A percentile compares a stretch with the other conserved stretches of the same genome.
phyloP scores from a whole-genome alignment of 1,284 basidiomycete genomes.

The Trichosporon faecale region DNA sequence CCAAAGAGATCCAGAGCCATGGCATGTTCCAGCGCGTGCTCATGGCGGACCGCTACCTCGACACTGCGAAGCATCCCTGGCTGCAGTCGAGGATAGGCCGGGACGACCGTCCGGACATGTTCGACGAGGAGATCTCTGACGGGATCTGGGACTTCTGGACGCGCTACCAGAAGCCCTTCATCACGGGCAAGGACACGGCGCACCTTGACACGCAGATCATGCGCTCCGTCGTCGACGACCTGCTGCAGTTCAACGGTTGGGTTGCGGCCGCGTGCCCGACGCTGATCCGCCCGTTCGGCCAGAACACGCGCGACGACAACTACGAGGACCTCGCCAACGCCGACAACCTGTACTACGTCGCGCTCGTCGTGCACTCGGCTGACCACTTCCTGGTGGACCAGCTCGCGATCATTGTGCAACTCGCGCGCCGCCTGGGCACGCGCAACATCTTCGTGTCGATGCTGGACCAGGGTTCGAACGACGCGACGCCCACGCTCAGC shows the following conservation, averaged over 20 bases:
- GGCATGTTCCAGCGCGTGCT: slow-evolving; percentile 84
- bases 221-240: slow-evolving; percentile 77
- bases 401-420: slow-evolving; percentile 88
- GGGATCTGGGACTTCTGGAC: slow-evolving; percentile 86
- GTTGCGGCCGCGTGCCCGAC: slow-evolving; percentile 94
- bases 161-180: slow-evolving; percentile 82
- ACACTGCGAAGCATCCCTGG: slow-evolving; percentile 80
- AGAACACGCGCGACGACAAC: slow-evolving; percentile 74
- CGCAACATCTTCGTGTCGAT: slow-evolving; percentile 89
- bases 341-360: slow-evolving; percentile 85
- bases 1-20: slow-evolving; percentile 65
- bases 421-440: slow-evolving; percentile 80
- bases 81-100: slow-evolving; percentile 79
- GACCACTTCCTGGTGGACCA: slow-evolving; percentile 97
- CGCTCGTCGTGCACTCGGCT: slow-evolving; percentile 88
- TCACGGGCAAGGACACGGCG: slow-evolving; percentile 72
- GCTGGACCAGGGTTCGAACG: slow-evolving; percentile 88
- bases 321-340: slow-evolving; percentile 80
- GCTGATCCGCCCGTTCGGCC: slow-evolving; percentile 81
- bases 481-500: slow-evolving; percentile 84
- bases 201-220: slow-evolving; percentile 85
- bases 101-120: slow-evolving; percentile 75
- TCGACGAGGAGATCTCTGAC: slow-evolving; percentile 68
- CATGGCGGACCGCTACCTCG: slow-evolving; percentile 73
- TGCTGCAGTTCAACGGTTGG: slow-evolving; percentile 93